These are phyloP conservation scores for Priceomyces castillae DNA, from an alignment of 805 yeast species.

Conservation along the genomic window DNA sequence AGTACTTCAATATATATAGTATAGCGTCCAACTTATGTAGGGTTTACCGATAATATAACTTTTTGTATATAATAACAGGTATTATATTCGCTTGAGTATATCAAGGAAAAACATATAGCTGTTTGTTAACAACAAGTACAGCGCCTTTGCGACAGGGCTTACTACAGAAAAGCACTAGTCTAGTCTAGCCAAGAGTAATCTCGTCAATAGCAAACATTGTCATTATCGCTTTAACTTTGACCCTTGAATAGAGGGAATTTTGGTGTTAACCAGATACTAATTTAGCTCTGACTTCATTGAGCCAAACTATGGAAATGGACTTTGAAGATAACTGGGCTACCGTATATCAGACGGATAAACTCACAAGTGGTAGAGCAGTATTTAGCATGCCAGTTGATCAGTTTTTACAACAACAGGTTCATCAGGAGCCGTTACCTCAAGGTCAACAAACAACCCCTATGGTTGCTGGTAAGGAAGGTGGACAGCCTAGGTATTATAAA, in stretches of 20 bases:
- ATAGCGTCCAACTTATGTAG: not conserved
- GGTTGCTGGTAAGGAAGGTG: slow-evolving; percentile 4
- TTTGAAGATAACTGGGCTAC: slow-evolving; percentile 1
- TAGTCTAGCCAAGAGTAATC: not conserved
- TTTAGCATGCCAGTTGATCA: not conserved
- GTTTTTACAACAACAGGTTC: not conserved
- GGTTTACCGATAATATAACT: not conserved
- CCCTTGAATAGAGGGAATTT: too few species aligned
- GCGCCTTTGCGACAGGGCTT: not conserved
- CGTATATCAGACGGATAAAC: not conserved
- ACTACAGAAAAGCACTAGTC: not conserved
- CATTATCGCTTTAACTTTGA: too few species aligned
- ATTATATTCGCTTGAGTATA: too few species aligned
- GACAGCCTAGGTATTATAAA: slow-evolving; percentile 21
- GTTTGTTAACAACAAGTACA: too few species aligned
- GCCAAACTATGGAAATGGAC: not conserved
- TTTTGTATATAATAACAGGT: not conserved
- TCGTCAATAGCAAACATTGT: not conserved
- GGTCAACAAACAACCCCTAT: not conserved
- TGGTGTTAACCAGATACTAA: not conserved
- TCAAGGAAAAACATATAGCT: too few species aligned
- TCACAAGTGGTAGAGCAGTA: not conserved
- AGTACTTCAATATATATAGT: not conserved
- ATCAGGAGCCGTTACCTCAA: not conserved
- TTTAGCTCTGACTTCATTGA: not conserved